Percentiles rank a stretch among this genome's conserved stretches.
Evolutionary conservation across 306 rosid genomes (phyloP).

Genomic region (Cicer chorassanicum): DNA sequence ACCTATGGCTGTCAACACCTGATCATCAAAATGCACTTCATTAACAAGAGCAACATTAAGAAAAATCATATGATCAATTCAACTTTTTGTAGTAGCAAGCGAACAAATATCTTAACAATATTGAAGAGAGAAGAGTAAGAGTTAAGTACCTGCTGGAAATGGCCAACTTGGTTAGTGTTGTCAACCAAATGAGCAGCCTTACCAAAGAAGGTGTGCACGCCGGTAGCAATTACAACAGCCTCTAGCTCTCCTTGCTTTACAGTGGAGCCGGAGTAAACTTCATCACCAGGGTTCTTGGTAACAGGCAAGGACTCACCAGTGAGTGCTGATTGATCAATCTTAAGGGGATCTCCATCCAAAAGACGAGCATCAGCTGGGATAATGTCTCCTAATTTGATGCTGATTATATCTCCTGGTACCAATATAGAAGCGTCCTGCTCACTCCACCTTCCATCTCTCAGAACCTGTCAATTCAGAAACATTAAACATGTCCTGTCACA

Average conservation of each 20-base stretch:
- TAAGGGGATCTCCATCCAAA: slow-evolving; percentile 77
- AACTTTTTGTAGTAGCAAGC: not conserved
- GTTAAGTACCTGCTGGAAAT: slow-evolving; percentile 76
- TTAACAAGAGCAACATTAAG: not conserved
- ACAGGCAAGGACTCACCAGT: slow-evolving; percentile 89
- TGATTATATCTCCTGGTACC: slow-evolving; percentile 85
- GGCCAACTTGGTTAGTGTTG: slow-evolving; percentile 78
- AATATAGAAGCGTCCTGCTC: slow-evolving; percentile 81
- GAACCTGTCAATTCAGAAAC: slow-evolving; percentile 51
- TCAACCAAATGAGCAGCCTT: slow-evolving; percentile 96
- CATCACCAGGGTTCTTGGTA: slow-evolving; percentile 61
- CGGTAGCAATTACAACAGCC: slow-evolving; percentile 93
- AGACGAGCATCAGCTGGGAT: slow-evolving; percentile 93
- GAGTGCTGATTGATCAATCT: slow-evolving; percentile 90
- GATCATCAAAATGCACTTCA: slow-evolving; percentile 26
- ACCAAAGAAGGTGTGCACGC: slow-evolving; percentile 93
- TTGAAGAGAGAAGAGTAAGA: not conserved
- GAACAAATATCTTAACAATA: not conserved
- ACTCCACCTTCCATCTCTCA: slow-evolving; percentile 87
- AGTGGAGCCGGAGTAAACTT: slow-evolving; percentile 88
- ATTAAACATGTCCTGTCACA: not conserved
- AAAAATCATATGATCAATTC: not conserved
- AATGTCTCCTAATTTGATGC: slow-evolving; percentile 86
- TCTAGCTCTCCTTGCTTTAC: slow-evolving; percentile 94
- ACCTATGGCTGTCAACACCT: slow-evolving; percentile 91